phyloP scores from a whole-genome alignment of 2,329 filamentous ascomycete species.

The Talaromyces sp. region DNA sequence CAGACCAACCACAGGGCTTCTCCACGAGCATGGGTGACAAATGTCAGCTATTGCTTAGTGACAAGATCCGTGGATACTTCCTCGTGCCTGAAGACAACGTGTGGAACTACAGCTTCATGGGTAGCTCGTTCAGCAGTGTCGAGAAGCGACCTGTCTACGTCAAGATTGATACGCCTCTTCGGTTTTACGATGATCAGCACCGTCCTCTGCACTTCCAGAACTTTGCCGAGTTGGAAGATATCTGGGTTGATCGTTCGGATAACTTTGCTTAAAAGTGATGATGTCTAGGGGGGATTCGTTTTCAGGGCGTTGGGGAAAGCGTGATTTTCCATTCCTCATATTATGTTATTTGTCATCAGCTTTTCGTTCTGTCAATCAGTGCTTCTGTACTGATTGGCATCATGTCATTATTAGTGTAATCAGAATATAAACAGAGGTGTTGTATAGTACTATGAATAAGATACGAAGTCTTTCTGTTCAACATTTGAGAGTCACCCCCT shows the following conservation, averaged over 20 bases:
- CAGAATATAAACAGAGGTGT: background rate
- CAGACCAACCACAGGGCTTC: conserved; percentile 92
- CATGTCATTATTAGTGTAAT: conserved; percentile 13
- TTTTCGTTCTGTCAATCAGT: background rate
- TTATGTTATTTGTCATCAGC: conserved; percentile 5
- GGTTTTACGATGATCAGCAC: conserved; percentile 91
- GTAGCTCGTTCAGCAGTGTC: conserved; percentile 76
- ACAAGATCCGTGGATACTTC: conserved; percentile 94
- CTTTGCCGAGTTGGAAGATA: conserved; percentile 95
- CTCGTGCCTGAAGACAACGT: conserved; percentile 82
- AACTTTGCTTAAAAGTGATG: conserved; percentile 70
- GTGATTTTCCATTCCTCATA: background rate
- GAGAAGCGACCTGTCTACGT: conserved; percentile 91
- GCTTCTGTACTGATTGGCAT: background rate
- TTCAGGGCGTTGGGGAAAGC: conserved; percentile 3
- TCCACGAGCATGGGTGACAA: conserved; percentile 90
- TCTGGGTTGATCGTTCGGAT: conserved; percentile 89
- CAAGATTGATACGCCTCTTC: conserved; percentile 83
- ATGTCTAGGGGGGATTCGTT: background rate
- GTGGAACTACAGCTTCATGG: conserved; percentile 99
- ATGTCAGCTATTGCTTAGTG: conserved; percentile 86
- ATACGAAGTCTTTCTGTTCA: background rate
- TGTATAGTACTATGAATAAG: conserved; percentile 8
- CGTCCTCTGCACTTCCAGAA: conserved; percentile 93
- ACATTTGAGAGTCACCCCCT: no score